Percentiles rank a stretch among this genome's conserved stretches.
phyloP scores from a whole-genome alignment of 2,329 filamentous ascomycete genomes.

The Xylariaceae sp. region DNA sequence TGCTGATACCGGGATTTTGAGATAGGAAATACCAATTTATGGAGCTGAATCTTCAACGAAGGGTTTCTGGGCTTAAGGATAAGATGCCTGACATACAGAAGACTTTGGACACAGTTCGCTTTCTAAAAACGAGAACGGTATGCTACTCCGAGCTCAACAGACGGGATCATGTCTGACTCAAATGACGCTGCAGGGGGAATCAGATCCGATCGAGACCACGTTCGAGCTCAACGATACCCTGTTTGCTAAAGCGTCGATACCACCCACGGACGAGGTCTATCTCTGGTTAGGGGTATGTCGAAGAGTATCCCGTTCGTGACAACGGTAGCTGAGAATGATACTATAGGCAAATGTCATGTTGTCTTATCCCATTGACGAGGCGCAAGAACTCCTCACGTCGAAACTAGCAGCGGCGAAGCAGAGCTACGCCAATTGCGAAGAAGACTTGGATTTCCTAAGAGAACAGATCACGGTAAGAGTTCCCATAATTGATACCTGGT shows the following conservation, averaged over 20 bases:
- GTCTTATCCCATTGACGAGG: constrained; percentile 88
- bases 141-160: constrained; percentile 12
- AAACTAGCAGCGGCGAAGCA: constrained; percentile 80
- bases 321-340: constrained; percentile 1
- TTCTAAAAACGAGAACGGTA: constrained; percentile 77
- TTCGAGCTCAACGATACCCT: constrained; percentile 97
- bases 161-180: constrained; percentile 2
- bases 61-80: constrained; percentile 79
- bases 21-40: constrained; percentile 98
- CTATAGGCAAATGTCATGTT: constrained; percentile 92
- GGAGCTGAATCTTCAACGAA: constrained; percentile 88
- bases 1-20: constrained; percentile 16
- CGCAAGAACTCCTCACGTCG: constrained; percentile 73
- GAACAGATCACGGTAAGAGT: constrained; percentile 93
- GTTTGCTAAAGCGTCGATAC: constrained; percentile 83
- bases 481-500: constrained; percentile 1
- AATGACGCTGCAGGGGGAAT: constrained; percentile 44
- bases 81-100: constrained; percentile 98
- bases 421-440: constrained; percentile 85
- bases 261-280: constrained; percentile 87
- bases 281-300: constrained; percentile 85
- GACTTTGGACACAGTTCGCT: constrained; percentile 88
- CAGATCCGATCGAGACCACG: constrained; percentile 81
- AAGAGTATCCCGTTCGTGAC: neutral
- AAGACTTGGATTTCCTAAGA: constrained; percentile 91